phyloP scores from a whole-genome alignment of 2,329 filamentous ascomycete species.

The Emergomyces orientalis region DNA sequence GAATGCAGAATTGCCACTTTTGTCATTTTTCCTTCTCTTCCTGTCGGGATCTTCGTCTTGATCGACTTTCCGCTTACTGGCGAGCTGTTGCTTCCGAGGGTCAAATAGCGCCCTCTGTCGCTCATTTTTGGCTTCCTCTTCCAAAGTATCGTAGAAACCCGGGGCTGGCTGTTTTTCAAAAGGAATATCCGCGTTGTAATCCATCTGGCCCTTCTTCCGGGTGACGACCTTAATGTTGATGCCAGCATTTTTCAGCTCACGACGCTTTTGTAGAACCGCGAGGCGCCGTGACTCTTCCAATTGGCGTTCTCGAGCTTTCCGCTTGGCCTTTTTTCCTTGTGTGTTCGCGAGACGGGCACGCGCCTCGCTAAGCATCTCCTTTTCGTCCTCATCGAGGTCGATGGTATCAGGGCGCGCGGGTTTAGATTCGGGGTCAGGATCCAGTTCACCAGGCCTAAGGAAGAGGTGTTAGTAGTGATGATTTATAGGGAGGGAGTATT shows the following conservation, averaged over 20 bases:
- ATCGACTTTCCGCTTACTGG: constrained; percentile 87
- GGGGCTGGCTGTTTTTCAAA: constrained; percentile 85
- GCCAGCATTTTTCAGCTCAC: constrained; percentile 92
- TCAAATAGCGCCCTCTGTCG: constrained; percentile 76
- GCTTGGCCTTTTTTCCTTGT: constrained; percentile 97
- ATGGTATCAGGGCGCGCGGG: constrained; percentile 93
- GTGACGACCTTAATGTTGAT: constrained; percentile 96
- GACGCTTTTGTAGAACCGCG: constrained; percentile 84
- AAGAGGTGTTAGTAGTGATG: constrained; percentile 6
- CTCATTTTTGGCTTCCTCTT: constrained; percentile 75
- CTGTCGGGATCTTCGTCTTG: constrained; percentile 68
- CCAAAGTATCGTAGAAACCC: constrained; percentile 87
- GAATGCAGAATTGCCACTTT: constrained; percentile 67
- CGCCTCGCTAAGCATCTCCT: constrained; percentile 98
- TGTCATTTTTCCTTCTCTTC: constrained; percentile 83
- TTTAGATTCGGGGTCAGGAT: constrained; percentile 95
- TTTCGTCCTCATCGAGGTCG: constrained; percentile 96
- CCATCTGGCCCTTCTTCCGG: constrained; percentile 93
- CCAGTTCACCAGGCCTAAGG: constrained; percentile 72
- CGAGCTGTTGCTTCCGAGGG: constrained; percentile 81
- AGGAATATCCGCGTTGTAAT: constrained; percentile 98
- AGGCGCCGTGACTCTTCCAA: constrained; percentile 87
- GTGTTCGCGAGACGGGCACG: constrained; percentile 94
- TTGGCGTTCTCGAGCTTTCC: constrained; percentile 91
- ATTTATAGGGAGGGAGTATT: constrained; percentile 11